A percentile compares a stretch with the other conserved stretches of the same genome.
Evolutionary conservation across 2,329 filamentous ascomycete species (phyloP).

Genomic region (Colletotrichum chlorophyti): DNA sequence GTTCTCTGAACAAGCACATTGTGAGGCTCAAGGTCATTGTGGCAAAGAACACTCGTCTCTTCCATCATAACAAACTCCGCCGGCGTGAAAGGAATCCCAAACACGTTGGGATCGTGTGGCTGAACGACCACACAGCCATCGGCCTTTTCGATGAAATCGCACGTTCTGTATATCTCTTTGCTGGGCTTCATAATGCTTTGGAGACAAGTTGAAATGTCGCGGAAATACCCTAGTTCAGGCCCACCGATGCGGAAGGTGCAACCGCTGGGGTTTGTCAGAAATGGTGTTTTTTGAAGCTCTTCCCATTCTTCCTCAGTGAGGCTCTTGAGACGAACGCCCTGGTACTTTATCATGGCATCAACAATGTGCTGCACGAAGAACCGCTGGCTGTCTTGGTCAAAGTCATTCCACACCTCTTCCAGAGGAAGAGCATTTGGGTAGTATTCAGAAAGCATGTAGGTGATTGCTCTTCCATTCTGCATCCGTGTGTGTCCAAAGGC

Average conservation of each 20-base stretch:
- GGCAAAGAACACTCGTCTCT: neutral
- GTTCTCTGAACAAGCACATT: neutral
- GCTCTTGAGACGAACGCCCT: neutral
- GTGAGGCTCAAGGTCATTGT: conserved; percentile 17
- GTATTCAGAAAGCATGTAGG: conserved; percentile 10
- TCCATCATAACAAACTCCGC: neutral
- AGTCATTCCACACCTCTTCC: neutral
- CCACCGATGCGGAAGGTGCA: neutral
- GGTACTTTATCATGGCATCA: neutral
- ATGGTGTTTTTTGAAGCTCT: neutral
- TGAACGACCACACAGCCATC: neutral
- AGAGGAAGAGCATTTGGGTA: neutral
- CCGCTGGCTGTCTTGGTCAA: neutral
- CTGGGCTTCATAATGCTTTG: neutral
- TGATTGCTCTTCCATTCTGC: neutral
- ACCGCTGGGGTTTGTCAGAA: neutral
- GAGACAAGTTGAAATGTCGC: neutral
- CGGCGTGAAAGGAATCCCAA: neutral
- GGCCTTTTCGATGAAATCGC: neutral
- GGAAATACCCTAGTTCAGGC: neutral
- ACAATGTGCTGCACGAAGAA: neutral
- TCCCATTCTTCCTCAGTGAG: neutral
- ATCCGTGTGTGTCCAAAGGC: neutral
- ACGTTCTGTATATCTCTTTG: neutral
- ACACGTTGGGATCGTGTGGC: neutral